Percentiles rank a stretch among this genome's conserved stretches.
phyloP scores from a whole-genome alignment of 257 asterid genomes.

The Paraleonurus japonicus region DNA sequence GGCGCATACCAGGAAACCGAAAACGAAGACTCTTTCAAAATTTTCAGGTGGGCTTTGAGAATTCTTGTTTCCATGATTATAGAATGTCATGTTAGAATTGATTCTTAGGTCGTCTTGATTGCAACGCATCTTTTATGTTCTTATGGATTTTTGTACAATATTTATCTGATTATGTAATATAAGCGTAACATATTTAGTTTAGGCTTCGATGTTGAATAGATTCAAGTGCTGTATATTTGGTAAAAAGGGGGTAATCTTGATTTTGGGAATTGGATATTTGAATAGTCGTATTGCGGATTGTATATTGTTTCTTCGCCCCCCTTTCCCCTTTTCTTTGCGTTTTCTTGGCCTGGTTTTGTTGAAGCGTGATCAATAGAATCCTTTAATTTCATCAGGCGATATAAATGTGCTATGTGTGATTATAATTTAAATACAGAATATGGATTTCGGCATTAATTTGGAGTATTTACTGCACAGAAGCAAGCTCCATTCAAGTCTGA shows the following conservation, averaged over 20 bases:
- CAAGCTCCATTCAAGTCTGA: background rate
- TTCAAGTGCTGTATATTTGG: background rate
- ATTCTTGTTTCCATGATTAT: background rate
- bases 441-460: background rate
- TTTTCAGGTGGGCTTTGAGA: conserved; percentile 11
- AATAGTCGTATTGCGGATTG: background rate
- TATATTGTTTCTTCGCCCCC: background rate
- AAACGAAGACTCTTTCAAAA: conserved; percentile 33
- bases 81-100: no score
- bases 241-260: conserved; percentile 16
- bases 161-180: background rate
- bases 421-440: background rate
- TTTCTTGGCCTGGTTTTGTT: background rate
- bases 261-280: background rate
- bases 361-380: background rate
- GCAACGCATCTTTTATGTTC: background rate
- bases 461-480: background rate
- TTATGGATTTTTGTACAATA: background rate
- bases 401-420: background rate
- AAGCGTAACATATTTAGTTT: background rate
- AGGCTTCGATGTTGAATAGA: background rate
- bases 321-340: no score
- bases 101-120: background rate
- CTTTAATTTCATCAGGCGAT: background rate
- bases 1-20: conserved; percentile 59